These are phyloP conservation scores for Arxiozyma slooffiae DNA, from an alignment of 1,139 yeast species.

Conservation along the genomic window DNA sequence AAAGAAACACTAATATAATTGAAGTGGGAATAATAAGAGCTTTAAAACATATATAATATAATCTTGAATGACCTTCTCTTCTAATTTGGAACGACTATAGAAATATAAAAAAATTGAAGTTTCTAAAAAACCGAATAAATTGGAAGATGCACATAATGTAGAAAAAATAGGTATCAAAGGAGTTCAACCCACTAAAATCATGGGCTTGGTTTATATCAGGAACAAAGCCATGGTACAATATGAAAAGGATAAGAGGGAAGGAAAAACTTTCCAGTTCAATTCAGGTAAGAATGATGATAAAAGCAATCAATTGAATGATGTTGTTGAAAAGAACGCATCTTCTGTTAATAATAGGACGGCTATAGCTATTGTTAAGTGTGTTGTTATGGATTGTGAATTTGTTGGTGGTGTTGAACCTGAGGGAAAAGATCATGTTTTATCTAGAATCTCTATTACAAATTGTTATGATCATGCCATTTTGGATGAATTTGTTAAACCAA, in stretches of 20 bases:
- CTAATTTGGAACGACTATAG: conserved; percentile 26
- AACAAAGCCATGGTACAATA: conserved; percentile 22
- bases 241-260: conserved; percentile 18
- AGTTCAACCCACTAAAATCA: conserved; percentile 13
- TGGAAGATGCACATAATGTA: background rate
- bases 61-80: conserved; percentile 25
- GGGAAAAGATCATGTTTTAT: conserved; percentile 62
- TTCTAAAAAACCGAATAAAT: background rate
- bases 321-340: background rate
- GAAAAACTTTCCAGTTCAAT: conserved; percentile 19
- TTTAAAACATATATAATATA: too few relatives aligned
- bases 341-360: conserved; percentile 11
- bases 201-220: conserved; percentile 28
- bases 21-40: background rate
- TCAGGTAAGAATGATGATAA: background rate
- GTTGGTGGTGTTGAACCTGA: conserved; percentile 82
- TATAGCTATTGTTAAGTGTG: conserved; percentile 51
- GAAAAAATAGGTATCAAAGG: background rate
- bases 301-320: conserved; percentile 2
- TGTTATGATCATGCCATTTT: conserved; percentile 62
- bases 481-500: conserved; percentile 69
- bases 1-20: too few relatives aligned
- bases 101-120: conserved; percentile 5
- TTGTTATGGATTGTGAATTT: conserved; percentile 90
- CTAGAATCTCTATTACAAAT: conserved; percentile 80